Evolutionary conservation across 2,329 filamentous ascomycete species (phyloP), one percentile per base, ranked within the genome.

Genomic region (Sarocladiaceae sp.): DNA sequence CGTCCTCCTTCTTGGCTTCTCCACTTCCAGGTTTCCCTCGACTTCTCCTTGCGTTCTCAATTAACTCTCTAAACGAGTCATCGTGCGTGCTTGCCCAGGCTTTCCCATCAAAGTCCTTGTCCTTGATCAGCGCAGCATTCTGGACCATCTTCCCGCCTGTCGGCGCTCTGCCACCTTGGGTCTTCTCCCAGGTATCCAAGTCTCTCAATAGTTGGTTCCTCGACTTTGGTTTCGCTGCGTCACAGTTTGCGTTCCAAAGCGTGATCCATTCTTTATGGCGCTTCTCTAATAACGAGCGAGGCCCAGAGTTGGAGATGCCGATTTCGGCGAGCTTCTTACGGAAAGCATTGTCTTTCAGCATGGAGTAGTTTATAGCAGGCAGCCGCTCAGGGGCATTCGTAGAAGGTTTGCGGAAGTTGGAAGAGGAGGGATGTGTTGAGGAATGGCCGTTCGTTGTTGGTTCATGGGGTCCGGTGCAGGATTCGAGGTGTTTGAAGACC

Each of bases 241-340:
- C 94, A 69, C 91, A 96, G 65, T 99, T 99, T 11, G 95, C 89
- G 66, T 99, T 99, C 87, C 90, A 97, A 17, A 99, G 72, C 33
- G 94, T 97, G 50, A 94, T 79, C 92, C 92, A 99, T 68, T 99
- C 94, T 22, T 82, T 89, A 62, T 97, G 92, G 17, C 95, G 82
- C 58, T 79, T 81, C 64, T 93, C 87, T 51, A 97, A 74, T 1
- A 92, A 75, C 42, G 78, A 72, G 42, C 86, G 86, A 1, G 78
- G 69, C 1, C 94, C 94, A 54, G 72, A 76, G 10, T 77, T 79
- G 0, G 90, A 86, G 53, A 97, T 84, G 1, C 92, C 90, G 1
- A 94, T 75, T 2, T 96, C 90, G 17, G 75, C 67, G 37, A 99
- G 73, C 69, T 96, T 97, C 64, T 89, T 94, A 47, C 85, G 82